phyloP scores from a whole-genome alignment of 768 basidiomycete species.

The Cantharellus anzutake region DNA sequence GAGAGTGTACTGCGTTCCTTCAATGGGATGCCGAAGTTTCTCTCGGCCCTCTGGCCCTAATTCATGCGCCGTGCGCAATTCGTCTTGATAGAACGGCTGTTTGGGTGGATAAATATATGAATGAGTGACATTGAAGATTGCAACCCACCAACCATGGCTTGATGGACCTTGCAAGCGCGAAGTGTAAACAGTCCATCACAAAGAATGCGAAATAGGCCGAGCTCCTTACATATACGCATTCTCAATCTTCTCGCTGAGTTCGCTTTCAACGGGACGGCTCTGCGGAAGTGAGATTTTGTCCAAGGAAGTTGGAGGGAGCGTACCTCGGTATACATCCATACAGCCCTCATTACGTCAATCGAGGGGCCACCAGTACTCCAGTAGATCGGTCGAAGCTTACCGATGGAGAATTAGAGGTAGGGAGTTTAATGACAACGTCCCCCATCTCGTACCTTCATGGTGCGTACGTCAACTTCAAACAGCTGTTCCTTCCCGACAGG shows the following conservation, averaged over 20 bases:
- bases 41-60: constrained; percentile 20
- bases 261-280: constrained; percentile 20
- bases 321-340: constrained; percentile 23
- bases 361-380: constrained; percentile 20
- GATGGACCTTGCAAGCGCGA: constrained; percentile 13
- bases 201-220: neutral
- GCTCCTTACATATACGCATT: constrained; percentile 17
- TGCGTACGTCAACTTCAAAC: constrained; percentile 15
- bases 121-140: neutral
- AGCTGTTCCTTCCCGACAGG: constrained; percentile 12
- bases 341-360: constrained; percentile 20
- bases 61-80: constrained; percentile 20
- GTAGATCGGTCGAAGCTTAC: constrained; percentile 20
- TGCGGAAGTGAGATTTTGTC: constrained; percentile 4
- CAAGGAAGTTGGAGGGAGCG: neutral
- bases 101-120: neutral
- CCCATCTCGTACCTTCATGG: constrained; percentile 15
- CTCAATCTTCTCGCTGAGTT: constrained; percentile 21
- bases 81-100: constrained; percentile 20
- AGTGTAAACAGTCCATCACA: neutral
- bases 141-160: constrained; percentile 16
- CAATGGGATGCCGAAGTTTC: constrained; percentile 20
- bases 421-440: no score
- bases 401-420: neutral
- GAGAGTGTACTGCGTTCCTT: constrained; percentile 12